phyloP scores from a whole-genome alignment of 306 rosid species.

The Dryas alaskensis region DNA sequence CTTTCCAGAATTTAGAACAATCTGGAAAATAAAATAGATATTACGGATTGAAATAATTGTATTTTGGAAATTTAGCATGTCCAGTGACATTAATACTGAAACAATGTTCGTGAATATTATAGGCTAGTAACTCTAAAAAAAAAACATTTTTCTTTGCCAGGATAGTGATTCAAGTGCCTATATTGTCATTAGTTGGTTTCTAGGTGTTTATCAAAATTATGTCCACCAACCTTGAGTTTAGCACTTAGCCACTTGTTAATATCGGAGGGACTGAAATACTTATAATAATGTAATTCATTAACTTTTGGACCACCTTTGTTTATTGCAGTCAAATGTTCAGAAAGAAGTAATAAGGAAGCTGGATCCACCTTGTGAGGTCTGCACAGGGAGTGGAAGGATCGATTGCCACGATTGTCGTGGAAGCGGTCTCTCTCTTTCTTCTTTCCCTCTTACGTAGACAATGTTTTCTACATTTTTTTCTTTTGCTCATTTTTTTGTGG shows the following conservation, averaged over 20 bases:
- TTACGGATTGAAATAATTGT: not conserved
- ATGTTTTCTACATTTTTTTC: not conserved
- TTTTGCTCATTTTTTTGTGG: not conserved
- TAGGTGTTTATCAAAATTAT: not conserved
- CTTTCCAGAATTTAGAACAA: not conserved
- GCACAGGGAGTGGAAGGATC: constrained; percentile 77
- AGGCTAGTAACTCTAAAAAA: no score
- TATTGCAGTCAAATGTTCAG: constrained; percentile 62
- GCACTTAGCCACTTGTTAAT: no score
- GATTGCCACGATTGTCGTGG: constrained; percentile 68
- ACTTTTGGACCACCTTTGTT: not conserved
- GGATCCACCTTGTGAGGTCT: constrained; percentile 74
- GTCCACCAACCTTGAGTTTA: not conserved
- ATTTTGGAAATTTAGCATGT: not conserved
- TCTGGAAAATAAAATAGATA: not conserved
- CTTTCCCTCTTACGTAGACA: not conserved
- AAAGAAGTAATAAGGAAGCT: constrained; percentile 59
- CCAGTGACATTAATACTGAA: not conserved
- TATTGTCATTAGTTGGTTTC: not conserved
- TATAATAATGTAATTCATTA: not conserved
- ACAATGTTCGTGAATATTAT: not conserved
- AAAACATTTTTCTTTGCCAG: no score
- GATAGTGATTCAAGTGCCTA: not conserved
- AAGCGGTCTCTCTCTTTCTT: constrained; percentile 39
- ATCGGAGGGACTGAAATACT: no score